phyloP scores from a whole-genome alignment of 2,329 filamentous ascomycete species.

The Colletotrichum liriopes region DNA sequence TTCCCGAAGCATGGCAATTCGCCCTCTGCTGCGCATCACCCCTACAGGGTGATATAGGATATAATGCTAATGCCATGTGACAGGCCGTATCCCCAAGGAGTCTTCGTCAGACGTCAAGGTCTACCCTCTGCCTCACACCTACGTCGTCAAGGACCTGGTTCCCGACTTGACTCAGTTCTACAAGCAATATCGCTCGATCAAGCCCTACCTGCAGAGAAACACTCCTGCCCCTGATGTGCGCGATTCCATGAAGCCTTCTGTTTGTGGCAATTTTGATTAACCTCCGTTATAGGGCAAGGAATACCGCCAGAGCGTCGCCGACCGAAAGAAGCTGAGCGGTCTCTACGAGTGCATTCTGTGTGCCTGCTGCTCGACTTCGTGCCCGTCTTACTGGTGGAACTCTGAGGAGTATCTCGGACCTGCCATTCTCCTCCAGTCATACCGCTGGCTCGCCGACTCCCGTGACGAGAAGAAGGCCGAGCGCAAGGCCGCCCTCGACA shows the following conservation, averaged over 20 bases:
- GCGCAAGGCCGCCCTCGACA: slow-evolving; percentile 93
- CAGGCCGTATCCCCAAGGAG: slow-evolving; percentile 94
- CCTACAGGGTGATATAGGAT: neutral
- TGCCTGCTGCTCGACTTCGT: slow-evolving; percentile 98
- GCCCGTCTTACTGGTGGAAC: slow-evolving; percentile 99
- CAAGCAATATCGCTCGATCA: slow-evolving; percentile 99
- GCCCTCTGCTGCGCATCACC: neutral
- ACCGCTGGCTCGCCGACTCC: slow-evolving; percentile 96
- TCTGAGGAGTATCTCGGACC: slow-evolving; percentile 98
- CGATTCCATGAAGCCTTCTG: slow-evolving; percentile 44
- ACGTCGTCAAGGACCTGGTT: slow-evolving; percentile 98
- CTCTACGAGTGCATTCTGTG: slow-evolving; percentile 99
- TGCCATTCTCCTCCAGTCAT: slow-evolving; percentile 96
- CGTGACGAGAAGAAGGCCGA: slow-evolving; percentile 91
- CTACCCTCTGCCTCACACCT: slow-evolving; percentile 98
- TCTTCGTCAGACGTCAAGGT: slow-evolving; percentile 87
- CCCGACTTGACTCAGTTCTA: slow-evolving; percentile 99
- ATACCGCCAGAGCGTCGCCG: slow-evolving; percentile 89
- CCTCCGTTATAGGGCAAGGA: slow-evolving; percentile 80
- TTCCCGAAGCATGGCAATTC: neutral
- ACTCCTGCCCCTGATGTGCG: slow-evolving; percentile 87
- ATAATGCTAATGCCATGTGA: slow-evolving; percentile 48
- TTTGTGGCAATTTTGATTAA: slow-evolving; percentile 18
- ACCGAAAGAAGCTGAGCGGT: slow-evolving; percentile 96
- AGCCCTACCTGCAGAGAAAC: slow-evolving; percentile 96